Evolutionary conservation across 148 eudicot species (phyloP).

Genomic region (Arbutus unedo): DNA sequence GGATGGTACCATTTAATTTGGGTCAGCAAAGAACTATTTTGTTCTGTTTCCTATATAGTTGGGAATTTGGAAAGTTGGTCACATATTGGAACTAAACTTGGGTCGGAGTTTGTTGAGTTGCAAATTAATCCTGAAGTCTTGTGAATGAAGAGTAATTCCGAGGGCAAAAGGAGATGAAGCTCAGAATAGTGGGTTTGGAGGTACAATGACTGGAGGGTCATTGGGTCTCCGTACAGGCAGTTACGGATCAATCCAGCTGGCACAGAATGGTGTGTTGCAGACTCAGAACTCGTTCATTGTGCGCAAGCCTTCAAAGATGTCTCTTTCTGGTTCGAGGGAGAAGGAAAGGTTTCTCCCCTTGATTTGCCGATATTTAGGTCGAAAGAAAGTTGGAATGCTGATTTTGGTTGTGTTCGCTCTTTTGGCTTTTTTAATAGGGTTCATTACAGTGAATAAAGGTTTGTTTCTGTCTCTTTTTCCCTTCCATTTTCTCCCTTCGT

Average conservation of each 20-base stretch:
- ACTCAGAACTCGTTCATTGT: slow-evolving; percentile 39
- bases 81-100: background rate
- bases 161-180: slow-evolving; percentile 57
- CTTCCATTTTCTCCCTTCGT: background rate
- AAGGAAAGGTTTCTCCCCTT: slow-evolving; percentile 62
- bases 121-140: background rate
- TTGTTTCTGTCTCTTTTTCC: slow-evolving; percentile 15
- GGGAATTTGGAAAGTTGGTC: background rate
- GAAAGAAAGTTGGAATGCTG: slow-evolving; percentile 73
- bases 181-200: slow-evolving; percentile 41
- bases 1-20: background rate
- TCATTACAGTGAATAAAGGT: slow-evolving; percentile 63
- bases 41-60: background rate
- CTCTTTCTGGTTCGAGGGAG: slow-evolving; percentile 57
- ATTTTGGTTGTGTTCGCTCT: slow-evolving; percentile 55
- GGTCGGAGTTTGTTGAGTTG: slow-evolving; percentile 2
- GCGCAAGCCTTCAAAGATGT: slow-evolving; percentile 59
- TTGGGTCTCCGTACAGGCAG: slow-evolving; percentile 65
- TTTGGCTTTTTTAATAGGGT: slow-evolving; percentile 56
- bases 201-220: slow-evolving; percentile 83
- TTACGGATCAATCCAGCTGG: slow-evolving; percentile 68
- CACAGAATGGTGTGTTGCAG: slow-evolving; percentile 57
- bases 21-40: background rate
- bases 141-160: slow-evolving; percentile 34
- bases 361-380: slow-evolving; percentile 44